A percentile compares a stretch with the other conserved stretches of the same genome.
Evolutionary conservation across 78 protist genomes (phyloP).

Genomic region (Pigoraptor vietnamica): DNA sequence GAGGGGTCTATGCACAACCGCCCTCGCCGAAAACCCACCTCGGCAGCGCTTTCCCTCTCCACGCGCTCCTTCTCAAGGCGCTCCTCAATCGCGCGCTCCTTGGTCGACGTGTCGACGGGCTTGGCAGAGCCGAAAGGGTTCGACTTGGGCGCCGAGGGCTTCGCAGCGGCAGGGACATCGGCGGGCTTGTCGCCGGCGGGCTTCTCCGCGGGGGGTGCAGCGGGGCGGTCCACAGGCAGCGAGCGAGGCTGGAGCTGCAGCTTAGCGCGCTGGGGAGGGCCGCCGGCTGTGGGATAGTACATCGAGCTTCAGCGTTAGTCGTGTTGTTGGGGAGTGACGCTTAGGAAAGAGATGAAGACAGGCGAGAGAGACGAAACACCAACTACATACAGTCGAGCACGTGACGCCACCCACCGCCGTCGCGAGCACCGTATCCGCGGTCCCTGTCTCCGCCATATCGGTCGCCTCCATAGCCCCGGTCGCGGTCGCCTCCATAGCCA

Average conservation of each 20-base stretch:
- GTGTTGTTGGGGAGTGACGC: no score
- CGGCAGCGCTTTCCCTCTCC: background rate
- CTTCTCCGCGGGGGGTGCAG: background rate
- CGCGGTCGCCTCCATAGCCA: background rate
- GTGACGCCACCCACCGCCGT: background rate
- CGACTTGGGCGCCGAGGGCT: background rate
- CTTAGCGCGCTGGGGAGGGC: background rate
- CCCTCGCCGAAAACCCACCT: background rate
- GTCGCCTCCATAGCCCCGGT: background rate
- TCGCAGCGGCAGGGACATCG: background rate
- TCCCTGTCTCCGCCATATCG: background rate
- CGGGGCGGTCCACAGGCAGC: background rate
- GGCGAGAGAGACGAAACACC: background rate
- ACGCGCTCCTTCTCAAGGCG: background rate
- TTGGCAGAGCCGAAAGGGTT: background rate
- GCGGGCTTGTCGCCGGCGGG: background rate
- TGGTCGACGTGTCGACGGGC: background rate
- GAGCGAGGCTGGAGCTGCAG: background rate
- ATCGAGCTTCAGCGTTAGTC: no score
- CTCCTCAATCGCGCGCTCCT: background rate
- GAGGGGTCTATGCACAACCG: no score
- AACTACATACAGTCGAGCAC: background rate
- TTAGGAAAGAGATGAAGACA: no score
- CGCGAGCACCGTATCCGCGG: background rate
- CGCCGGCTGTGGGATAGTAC: background rate